These are phyloP conservation scores for Xylariaceae sp. DNA, from an alignment of 2,329 filamentous ascomycete species.

Conservation along the genomic window DNA sequence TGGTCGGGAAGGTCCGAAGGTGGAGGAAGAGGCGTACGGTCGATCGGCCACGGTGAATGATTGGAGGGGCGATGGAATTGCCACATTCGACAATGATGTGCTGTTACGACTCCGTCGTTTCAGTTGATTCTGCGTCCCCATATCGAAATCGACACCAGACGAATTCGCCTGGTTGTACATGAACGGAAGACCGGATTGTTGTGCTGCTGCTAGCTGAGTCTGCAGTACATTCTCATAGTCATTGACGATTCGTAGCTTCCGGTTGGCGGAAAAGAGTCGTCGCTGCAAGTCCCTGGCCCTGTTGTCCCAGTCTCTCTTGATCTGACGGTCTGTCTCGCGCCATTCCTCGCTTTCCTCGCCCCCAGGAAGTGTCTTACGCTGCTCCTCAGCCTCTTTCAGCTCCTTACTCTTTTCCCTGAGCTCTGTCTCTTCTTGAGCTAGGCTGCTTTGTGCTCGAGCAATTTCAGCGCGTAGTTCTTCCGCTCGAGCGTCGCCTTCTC, in stretches of 20 bases:
- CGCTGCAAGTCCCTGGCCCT: constrained; percentile 57
- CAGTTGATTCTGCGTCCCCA: constrained; percentile 43
- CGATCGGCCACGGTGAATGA: constrained; percentile 45
- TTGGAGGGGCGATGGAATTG: constrained; percentile 46
- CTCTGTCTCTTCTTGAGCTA: constrained; percentile 68
- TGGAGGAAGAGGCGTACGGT: constrained; percentile 52
- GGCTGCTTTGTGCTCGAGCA: constrained; percentile 64
- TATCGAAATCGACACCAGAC: constrained; percentile 52
- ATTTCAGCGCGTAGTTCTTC: constrained; percentile 58
- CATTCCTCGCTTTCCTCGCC: constrained; percentile 63
- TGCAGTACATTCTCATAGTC: constrained; percentile 50
- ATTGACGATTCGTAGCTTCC: constrained; percentile 50
- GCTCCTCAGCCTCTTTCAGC: constrained; percentile 74
- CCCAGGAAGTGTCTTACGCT: constrained; percentile 64
- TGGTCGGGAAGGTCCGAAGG: constrained; percentile 46
- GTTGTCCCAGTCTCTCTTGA: constrained; percentile 59
- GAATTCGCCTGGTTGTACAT: constrained; percentile 50
- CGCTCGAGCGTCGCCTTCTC: constrained; percentile 55
- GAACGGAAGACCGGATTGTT: constrained; percentile 47
- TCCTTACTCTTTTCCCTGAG: constrained; percentile 71
- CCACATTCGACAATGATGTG: constrained; percentile 49
- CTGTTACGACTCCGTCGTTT: constrained; percentile 53
- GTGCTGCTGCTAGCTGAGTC: constrained; percentile 49
- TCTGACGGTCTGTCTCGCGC: constrained; percentile 53
- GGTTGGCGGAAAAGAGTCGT: constrained; percentile 50